These are phyloP conservation scores for Xylaria sp. DNA, from an alignment of 2,329 filamentous ascomycete genomes.

Conservation along the genomic window DNA sequence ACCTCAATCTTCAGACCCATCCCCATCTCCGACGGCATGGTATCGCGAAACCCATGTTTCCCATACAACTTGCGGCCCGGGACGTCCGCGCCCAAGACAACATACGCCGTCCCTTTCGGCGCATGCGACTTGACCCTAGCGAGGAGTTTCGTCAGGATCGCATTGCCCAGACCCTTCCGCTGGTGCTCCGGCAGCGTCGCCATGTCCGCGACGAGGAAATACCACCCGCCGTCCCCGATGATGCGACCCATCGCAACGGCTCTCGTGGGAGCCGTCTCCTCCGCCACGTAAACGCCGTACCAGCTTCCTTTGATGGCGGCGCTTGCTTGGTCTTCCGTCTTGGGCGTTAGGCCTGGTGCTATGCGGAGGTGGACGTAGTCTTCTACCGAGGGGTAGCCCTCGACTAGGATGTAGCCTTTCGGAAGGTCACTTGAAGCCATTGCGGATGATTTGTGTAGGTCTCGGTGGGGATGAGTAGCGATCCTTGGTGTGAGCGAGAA, in stretches of 20 bases:
- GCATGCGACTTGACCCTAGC: conserved; percentile 54
- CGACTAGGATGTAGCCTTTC: conserved; percentile 27
- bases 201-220: conserved; percentile 63
- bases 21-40: conserved; percentile 49
- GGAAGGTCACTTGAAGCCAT: conserved; percentile 24
- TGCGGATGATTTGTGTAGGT: background rate
- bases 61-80: conserved; percentile 57
- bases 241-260: conserved; percentile 61
- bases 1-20: conserved; percentile 37
- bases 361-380: conserved; percentile 29
- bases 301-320: conserved; percentile 53
- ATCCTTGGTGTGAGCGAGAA: background rate
- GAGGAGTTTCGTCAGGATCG: conserved; percentile 56
- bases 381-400: conserved; percentile 31
- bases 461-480: background rate
- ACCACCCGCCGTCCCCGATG: conserved; percentile 62
- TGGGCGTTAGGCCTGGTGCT: conserved; percentile 38
- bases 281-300: conserved; percentile 55
- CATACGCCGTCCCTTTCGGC: conserved; percentile 53
- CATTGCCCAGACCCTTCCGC: conserved; percentile 58
- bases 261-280: conserved; percentile 35
- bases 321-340: conserved; percentile 51
- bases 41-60: conserved; percentile 58
- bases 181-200: conserved; percentile 60
- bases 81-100: conserved; percentile 58